Conservation (phyloP, 768 basidiomycete species). For the Dentipellis sp. region DNA sequence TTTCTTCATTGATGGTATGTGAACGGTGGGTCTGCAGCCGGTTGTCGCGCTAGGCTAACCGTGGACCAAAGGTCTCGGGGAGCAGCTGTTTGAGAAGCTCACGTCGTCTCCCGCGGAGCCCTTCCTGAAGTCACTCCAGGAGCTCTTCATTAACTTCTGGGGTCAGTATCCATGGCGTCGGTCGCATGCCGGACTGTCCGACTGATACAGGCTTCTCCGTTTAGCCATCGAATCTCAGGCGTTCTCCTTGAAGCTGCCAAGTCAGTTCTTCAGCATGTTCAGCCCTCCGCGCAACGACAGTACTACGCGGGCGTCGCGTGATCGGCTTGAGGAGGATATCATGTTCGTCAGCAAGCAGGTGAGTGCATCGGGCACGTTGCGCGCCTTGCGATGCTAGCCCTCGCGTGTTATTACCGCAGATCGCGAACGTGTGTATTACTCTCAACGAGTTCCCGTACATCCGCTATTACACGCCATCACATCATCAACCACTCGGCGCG, state of each 20-base stretch:
- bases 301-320: slow-evolving; percentile 56
- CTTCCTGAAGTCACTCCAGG: slow-evolving; percentile 66
- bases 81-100: slow-evolving; percentile 67
- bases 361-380: slow-evolving; percentile 15
- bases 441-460: slow-evolving; percentile 89
- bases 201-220: not conserved
- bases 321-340: slow-evolving; percentile 82
- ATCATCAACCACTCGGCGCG: slow-evolving; percentile 78
- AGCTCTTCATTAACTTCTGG: slow-evolving; percentile 91
- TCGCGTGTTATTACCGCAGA: slow-evolving; percentile 30
- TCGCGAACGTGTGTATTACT: slow-evolving; percentile 83
- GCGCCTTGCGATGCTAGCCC: not conserved
- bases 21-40: not conserved
- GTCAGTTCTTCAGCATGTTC: slow-evolving; percentile 81
- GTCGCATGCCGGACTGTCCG: no score
- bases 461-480: slow-evolving; percentile 82
- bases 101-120: slow-evolving; percentile 71
- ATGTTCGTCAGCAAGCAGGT: slow-evolving; percentile 66
- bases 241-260: slow-evolving; percentile 73
- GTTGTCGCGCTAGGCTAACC: not conserved
- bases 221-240: slow-evolving; percentile 79
- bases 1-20: slow-evolving; percentile 87
- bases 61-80: slow-evolving; percentile 53
- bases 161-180: slow-evolving; percentile 38
- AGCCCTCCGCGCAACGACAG: slow-evolving; percentile 71